Evolutionary conservation across 2,329 filamentous ascomycete species (phyloP).

Genomic region (Corynespora cassiicola): DNA sequence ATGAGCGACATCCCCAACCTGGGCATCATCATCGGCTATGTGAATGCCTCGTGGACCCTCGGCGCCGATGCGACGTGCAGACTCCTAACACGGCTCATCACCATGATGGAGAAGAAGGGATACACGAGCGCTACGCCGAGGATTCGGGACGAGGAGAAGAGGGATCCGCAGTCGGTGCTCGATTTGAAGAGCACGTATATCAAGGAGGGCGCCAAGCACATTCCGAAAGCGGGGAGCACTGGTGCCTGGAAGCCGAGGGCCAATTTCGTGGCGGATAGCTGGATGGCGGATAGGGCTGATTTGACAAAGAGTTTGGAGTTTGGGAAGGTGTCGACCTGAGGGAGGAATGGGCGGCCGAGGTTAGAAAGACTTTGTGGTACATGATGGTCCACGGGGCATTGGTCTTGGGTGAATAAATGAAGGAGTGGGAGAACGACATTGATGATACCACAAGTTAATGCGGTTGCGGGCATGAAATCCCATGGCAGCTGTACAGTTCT

Average conservation of each 20-base stretch:
- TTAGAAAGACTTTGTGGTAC: too few relatives aligned
- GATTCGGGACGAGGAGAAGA: slow-evolving; percentile 44
- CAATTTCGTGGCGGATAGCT: slow-evolving; percentile 53
- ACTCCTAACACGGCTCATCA: slow-evolving; percentile 59
- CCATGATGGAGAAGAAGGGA: slow-evolving; percentile 55
- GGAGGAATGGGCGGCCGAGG: too few relatives aligned
- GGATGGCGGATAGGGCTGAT: slow-evolving; percentile 50
- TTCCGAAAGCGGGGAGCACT: slow-evolving; percentile 57
- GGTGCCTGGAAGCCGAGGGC: slow-evolving; percentile 53
- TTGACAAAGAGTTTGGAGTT: slow-evolving; percentile 50
- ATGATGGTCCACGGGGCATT: too few relatives aligned
- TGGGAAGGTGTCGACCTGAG: slow-evolving; percentile 22
- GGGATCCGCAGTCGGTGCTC: slow-evolving; percentile 51
- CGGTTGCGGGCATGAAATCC: too few relatives aligned
- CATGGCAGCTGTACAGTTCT: too few relatives aligned
- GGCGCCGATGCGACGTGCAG: slow-evolving; percentile 62
- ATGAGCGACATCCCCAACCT: slow-evolving; percentile 68
- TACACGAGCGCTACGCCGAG: slow-evolving; percentile 54
- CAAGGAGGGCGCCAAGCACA: slow-evolving; percentile 42
- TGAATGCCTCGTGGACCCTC: slow-evolving; percentile 67
- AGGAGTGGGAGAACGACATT: too few relatives aligned
- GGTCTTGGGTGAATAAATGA: too few relatives aligned
- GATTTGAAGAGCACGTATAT: slow-evolving; percentile 61
- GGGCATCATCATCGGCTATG: slow-evolving; percentile 65
- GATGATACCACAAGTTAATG: too few relatives aligned